Base-by-base conservation (phyloP, 345 rosid species). In the Eucalyptus decipiens region DNA sequence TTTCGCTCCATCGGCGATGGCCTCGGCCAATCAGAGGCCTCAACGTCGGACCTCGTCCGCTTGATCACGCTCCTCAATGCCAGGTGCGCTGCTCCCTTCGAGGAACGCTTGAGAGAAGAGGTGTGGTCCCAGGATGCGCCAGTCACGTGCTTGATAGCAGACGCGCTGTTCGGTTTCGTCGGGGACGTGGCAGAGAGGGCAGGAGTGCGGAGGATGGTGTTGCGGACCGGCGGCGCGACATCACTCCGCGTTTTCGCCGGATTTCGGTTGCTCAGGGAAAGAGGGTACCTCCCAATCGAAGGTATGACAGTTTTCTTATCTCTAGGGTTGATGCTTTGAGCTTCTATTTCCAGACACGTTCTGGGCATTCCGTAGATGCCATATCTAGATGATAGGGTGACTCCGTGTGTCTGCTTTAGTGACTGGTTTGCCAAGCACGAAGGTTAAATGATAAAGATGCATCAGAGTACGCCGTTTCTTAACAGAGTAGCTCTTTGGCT, bases 181-280 rank as follows among this genome's bases (percentile, higher is more conserved):
- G 90, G 69, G 88, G 92, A 76, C 43, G 91, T 89, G 80, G 89
- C 92, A 34, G 91, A 91, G 14, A 90, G 86, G 80, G 86, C 88
- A 28, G 90, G 88, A 86, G 86, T 92, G 52, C 92, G 91, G 10
- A 90, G 90, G 90, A 62, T 94, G 52, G 94, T 93, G 40, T 69
- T 94, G 30, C 89, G 94, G 87, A 92, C 94, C 10, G 86, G 93
- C 15, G 91, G 92, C 48, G 93, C 90, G 48, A 90, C 88, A 12
- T 92, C 93, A n/a, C 92, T 94, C 50, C 87, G 56, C 52, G 90
- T 88, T 52, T 92, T 93, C 28, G 86, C 93, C 8, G 90, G 92
- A 30, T 90, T 91, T 45, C 93, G 90, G 7, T 86, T 90, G 43
- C 90, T 94, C 7, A 90, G 43, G 88, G 90, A 92, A 51, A 93